Evolutionary conservation across 1,284 basidiomycete genomes (phyloP).

Genomic region (Sporisorium iseilematis-ciliati): DNA sequence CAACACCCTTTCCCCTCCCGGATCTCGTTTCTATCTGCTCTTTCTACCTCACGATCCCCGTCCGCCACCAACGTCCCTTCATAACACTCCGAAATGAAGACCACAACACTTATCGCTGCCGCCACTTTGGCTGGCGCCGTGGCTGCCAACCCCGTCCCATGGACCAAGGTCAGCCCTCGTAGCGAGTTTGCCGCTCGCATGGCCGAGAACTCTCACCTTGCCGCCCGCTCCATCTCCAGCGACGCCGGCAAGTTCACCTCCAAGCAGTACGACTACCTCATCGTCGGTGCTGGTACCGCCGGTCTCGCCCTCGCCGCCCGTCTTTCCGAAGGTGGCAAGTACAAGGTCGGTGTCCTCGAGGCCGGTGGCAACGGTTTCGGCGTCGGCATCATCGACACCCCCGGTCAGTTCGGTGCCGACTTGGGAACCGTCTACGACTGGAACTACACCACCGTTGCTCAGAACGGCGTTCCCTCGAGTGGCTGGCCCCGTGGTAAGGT

Average conservation of each 20-base stretch:
- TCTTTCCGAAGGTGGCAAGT: slow-evolving; percentile 58
- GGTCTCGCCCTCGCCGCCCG: slow-evolving; percentile 58
- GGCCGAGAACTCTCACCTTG: slow-evolving; percentile 32
- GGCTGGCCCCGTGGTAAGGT: slow-evolving; percentile 67
- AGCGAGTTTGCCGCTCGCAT: slow-evolving; percentile 44
- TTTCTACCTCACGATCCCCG: background rate
- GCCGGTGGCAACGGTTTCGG: slow-evolving; percentile 54
- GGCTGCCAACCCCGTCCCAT: slow-evolving; percentile 49
- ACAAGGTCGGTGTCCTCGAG: slow-evolving; percentile 64
- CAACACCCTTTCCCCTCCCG: background rate
- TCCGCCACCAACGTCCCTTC: background rate
- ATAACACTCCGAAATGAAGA: slow-evolving; percentile 36
- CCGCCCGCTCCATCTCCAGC: slow-evolving; percentile 46
- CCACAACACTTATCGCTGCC: slow-evolving; percentile 41
- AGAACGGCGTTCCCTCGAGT: slow-evolving; percentile 41
- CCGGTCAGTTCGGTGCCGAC: slow-evolving; percentile 59
- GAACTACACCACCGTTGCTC: slow-evolving; percentile 59
- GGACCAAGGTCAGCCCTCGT: slow-evolving; percentile 47
- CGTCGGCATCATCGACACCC: slow-evolving; percentile 57
- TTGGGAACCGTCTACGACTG: slow-evolving; percentile 55
- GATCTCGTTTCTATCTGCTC: background rate
- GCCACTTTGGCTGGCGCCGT: slow-evolving; percentile 34
- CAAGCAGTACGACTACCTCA: slow-evolving; percentile 66
- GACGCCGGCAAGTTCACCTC: slow-evolving; percentile 35
- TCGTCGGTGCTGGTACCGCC: slow-evolving; percentile 75